Conservation (phyloP, 75 land plant species). For the Adiantum capillusveneris region DNA sequence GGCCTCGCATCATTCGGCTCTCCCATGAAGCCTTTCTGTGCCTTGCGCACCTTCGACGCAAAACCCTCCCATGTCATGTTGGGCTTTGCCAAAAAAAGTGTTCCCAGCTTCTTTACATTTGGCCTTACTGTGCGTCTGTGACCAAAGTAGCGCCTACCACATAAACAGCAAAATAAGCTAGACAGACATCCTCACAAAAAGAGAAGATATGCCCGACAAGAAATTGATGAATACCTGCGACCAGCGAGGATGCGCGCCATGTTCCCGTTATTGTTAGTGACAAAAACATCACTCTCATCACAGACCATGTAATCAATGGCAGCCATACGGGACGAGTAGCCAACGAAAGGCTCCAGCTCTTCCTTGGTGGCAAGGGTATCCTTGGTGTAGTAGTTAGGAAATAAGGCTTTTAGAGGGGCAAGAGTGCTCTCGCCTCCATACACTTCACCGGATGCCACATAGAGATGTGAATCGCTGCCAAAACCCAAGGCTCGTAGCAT, state of each 20-base stretch:
- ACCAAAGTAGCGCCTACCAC: constrained; percentile 75
- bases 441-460: constrained; percentile 97
- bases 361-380: constrained; percentile 57
- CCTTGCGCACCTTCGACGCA: constrained; percentile 48
- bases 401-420: constrained; percentile 70
- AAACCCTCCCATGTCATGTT: constrained; percentile 70
- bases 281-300: constrained; percentile 94
- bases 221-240: constrained; percentile 45
- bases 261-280: constrained; percentile 96
- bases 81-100: constrained; percentile 46
- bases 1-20: constrained; percentile 83
- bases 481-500: constrained; percentile 90
- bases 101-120: constrained; percentile 68
- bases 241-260: constrained; percentile 99
- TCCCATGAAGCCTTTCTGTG: constrained; percentile 94
- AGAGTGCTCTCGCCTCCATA: constrained; percentile 93
- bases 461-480: constrained; percentile 64
- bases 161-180: background rate
- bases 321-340: constrained; percentile 90
- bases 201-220: background rate
- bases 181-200: background rate
- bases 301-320: constrained; percentile 95
- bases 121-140: constrained; percentile 93
- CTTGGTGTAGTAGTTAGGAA: constrained; percentile 89
- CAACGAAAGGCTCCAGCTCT: constrained; percentile 63